phyloP scores from a whole-genome alignment of 73 alveolate species.

The Paraurostyla sp. region DNA sequence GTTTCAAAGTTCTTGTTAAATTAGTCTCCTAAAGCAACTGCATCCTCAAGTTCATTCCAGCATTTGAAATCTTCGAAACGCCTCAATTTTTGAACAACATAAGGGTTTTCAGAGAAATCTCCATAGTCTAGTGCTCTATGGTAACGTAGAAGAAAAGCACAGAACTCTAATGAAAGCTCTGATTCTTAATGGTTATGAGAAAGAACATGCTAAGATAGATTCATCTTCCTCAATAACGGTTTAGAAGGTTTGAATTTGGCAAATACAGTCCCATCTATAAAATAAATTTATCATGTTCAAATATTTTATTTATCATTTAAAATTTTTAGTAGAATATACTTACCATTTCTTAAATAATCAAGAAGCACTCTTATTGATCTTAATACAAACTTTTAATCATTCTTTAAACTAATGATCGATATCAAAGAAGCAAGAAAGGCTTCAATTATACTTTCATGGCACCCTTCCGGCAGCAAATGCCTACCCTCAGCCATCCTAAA shows the following conservation, averaged over 20 bases:
- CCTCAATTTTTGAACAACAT: constrained; percentile 26
- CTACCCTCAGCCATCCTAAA: constrained; percentile 51
- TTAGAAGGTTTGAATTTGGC: constrained; percentile 53
- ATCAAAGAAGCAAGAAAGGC: constrained; percentile 48
- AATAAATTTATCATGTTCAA: no score
- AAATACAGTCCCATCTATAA: constrained; percentile 47
- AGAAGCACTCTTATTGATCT: constrained; percentile 35
- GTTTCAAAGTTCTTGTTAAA: not conserved
- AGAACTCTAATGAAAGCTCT: constrained; percentile 49
- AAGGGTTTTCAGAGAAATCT: constrained; percentile 60
- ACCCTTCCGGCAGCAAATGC: constrained; percentile 28
- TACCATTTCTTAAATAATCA: constrained; percentile 49
- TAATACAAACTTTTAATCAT: constrained; percentile 4
- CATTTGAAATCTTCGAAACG: constrained; percentile 58
- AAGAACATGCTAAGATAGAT: constrained; percentile 43
- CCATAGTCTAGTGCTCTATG: constrained; percentile 65
- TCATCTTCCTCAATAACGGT: constrained; percentile 45
- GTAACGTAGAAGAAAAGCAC: constrained; percentile 61
- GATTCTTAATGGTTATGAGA: constrained; percentile 37
- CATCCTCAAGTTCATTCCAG: constrained; percentile 66
- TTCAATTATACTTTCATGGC: constrained; percentile 37
- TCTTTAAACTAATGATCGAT: constrained; percentile 23
- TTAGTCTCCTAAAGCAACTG: not conserved
- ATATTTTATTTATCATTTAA: no score
- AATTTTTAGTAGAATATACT: no score